Evolutionary conservation across 164 flowering plant genomes (phyloP).

Genomic region (Nymphaea colorata): DNA sequence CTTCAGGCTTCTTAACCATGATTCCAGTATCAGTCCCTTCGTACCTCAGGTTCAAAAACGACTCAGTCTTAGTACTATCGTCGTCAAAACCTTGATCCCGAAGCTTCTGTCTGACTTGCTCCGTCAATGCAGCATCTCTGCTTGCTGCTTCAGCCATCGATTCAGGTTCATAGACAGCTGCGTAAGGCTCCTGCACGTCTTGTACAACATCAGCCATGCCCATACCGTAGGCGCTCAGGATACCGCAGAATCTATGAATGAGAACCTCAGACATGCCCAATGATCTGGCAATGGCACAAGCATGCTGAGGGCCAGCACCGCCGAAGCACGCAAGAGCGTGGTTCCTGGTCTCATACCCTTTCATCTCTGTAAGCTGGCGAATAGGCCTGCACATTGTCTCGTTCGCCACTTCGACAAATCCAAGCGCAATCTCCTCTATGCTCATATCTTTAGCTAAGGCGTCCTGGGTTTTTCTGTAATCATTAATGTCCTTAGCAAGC

Average conservation of each 20-base stretch:
- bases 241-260: constrained; percentile 87
- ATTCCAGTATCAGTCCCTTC: constrained; percentile 99
- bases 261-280: constrained; percentile 92
- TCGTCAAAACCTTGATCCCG: constrained; percentile 64
- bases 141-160: constrained; percentile 51
- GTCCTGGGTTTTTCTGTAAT: constrained; percentile 67
- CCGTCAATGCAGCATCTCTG: constrained; percentile 42
- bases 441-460: constrained; percentile 66
- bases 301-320: constrained; percentile 99
- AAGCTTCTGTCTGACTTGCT: constrained; percentile 58
- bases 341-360: constrained; percentile 91
- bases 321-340: constrained; percentile 98
- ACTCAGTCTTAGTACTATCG: constrained; percentile 48
- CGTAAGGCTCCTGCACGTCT: constrained; percentile 89
- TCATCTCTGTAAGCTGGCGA: constrained; percentile 94
- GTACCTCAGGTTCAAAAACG: constrained; percentile 75
- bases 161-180: constrained; percentile 63
- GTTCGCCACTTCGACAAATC: constrained; percentile 95
- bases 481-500: constrained; percentile 58
- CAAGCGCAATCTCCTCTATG: constrained; percentile 89
- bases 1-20: constrained; percentile 62
- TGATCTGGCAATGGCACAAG: constrained; percentile 92
- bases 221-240: constrained; percentile 98
- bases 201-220: constrained; percentile 96
- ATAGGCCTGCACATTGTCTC: constrained; percentile 99